Conservation (phyloP, 371 early-diverging fungal species). For the Phascolomyces articulosus region DNA sequence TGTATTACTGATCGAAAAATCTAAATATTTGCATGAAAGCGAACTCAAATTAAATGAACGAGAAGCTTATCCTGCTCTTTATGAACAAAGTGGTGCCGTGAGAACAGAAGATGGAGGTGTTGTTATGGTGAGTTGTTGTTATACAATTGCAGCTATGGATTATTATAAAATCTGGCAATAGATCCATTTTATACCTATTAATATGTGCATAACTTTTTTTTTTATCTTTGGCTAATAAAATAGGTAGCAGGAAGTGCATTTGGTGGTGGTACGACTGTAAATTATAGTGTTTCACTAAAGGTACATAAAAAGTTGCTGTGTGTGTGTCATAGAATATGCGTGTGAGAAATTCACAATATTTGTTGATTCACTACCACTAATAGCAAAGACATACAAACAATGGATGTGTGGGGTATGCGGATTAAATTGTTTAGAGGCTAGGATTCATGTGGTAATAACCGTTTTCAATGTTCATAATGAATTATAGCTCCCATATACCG, state of each 20-base stretch:
- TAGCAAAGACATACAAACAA: too few relatives aligned
- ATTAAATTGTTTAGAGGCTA: too few relatives aligned
- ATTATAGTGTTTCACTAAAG: constrained; percentile 64
- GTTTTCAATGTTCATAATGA: constrained; percentile 11
- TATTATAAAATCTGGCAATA: too few relatives aligned
- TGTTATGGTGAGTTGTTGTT: background rate
- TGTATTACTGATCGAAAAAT: constrained; percentile 76
- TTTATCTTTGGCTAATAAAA: too few relatives aligned
- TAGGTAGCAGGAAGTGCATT: constrained; percentile 32
- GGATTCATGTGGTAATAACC: too few relatives aligned
- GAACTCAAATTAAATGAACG: constrained; percentile 53
- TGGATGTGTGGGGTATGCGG: too few relatives aligned
- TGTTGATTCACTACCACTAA: too few relatives aligned
- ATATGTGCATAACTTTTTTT: too few relatives aligned
- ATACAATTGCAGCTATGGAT: too few relatives aligned
- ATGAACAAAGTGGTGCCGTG: constrained; percentile 42
- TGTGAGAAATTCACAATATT: background rate
- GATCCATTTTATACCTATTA: too few relatives aligned
- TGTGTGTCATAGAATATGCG: background rate
- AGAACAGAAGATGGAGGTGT: constrained; percentile 43
- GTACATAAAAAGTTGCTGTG: constrained; percentile 19
- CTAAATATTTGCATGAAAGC: constrained; percentile 51
- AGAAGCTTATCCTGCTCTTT: constrained; percentile 42
- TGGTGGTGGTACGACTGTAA: constrained; percentile 72
- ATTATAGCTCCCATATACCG: constrained; percentile 51